Evolutionary conservation across 2,329 filamentous ascomycete species (phyloP).

Genomic region (Stagonosporopsis tanaceti): DNA sequence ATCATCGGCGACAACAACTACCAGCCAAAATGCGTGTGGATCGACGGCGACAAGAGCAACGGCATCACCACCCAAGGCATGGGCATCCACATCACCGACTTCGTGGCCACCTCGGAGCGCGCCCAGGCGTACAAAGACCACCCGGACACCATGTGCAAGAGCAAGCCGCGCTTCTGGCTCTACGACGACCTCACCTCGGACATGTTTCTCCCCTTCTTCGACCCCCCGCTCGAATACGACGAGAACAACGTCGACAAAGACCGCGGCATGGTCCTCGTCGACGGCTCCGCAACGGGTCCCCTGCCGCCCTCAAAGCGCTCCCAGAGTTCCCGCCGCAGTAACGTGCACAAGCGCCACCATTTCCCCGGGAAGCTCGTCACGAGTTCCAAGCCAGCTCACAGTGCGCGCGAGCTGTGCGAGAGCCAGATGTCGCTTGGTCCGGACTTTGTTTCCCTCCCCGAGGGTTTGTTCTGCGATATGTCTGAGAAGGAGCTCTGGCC

Average conservation of each 20-base stretch:
- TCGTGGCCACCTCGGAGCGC: constrained; percentile 18
- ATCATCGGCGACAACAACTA: constrained; percentile 18
- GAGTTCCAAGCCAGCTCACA: constrained; percentile 35
- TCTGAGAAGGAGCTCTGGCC: constrained; percentile 33
- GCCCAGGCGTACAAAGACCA: constrained; percentile 14
- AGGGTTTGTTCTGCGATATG: constrained; percentile 48
- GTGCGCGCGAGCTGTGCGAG: constrained; percentile 40
- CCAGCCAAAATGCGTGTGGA: constrained; percentile 22
- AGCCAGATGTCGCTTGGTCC: constrained; percentile 39
- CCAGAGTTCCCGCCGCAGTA: background rate
- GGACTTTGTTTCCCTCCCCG: constrained; percentile 42
- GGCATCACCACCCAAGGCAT: constrained; percentile 20
- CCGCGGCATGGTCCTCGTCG: constrained; percentile 6
- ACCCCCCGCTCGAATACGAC: constrained; percentile 36
- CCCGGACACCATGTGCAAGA: constrained; percentile 21
- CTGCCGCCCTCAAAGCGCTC: constrained; percentile 2
- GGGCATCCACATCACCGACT: constrained; percentile 27
- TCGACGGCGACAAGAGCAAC: constrained; percentile 22
- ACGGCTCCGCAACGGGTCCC: constrained; percentile 4
- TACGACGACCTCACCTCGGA: constrained; percentile 33
- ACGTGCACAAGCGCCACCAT: constrained; percentile 8
- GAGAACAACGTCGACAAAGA: constrained; percentile 23
- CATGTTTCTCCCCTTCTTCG: constrained; percentile 34
- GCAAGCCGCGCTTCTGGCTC: constrained; percentile 22
- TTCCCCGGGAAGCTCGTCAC: constrained; percentile 15